A percentile compares a stretch with the other conserved stretches of the same genome.
Conservation (phyloP, 768 basidiomycete species). For the Lanmaoa rubissima region DNA sequence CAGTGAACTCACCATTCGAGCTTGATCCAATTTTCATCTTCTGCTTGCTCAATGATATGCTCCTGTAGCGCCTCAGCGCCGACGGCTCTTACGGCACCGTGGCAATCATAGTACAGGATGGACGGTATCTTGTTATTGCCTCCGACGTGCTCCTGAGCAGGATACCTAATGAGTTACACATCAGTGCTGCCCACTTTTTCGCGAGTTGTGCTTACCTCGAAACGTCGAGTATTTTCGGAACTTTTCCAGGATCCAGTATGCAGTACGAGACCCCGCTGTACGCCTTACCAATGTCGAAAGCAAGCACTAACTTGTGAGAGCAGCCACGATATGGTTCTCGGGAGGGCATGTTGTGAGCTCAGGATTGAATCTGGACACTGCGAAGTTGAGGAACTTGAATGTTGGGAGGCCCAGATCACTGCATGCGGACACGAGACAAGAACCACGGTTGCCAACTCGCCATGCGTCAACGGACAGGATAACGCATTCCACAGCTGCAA, state of each 20-base stretch:
- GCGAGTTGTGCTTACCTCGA: too few species aligned
- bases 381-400: not conserved
- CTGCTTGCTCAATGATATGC: slow-evolving; percentile 36
- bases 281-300: slow-evolving; percentile 44
- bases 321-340: slow-evolving; percentile 36
- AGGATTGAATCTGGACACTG: not conserved
- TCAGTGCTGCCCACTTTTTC: too few species aligned
- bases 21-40: slow-evolving; percentile 37
- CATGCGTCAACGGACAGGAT: not conserved
- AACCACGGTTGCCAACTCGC: not conserved
- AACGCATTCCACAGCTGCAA: not conserved
- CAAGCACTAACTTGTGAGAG: slow-evolving; percentile 41
- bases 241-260: slow-evolving; percentile 36
- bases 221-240: too few species aligned
- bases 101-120: slow-evolving; percentile 44
- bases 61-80: slow-evolving; percentile 43
- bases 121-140: slow-evolving; percentile 51
- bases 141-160: slow-evolving; percentile 43
- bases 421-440: not conserved
- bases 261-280: slow-evolving; percentile 41
- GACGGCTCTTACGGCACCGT: slow-evolving; percentile 38
- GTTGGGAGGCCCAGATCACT: not conserved
- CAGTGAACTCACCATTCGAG: slow-evolving; percentile 36
- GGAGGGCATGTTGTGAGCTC: slow-evolving; percentile 17
- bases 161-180: slow-evolving; percentile 35